Percentiles rank a stretch among this genome's conserved stretches.
Conservation (phyloP, 2,329 filamentous ascomycete genomes). For the Davidsoniella virescens region DNA sequence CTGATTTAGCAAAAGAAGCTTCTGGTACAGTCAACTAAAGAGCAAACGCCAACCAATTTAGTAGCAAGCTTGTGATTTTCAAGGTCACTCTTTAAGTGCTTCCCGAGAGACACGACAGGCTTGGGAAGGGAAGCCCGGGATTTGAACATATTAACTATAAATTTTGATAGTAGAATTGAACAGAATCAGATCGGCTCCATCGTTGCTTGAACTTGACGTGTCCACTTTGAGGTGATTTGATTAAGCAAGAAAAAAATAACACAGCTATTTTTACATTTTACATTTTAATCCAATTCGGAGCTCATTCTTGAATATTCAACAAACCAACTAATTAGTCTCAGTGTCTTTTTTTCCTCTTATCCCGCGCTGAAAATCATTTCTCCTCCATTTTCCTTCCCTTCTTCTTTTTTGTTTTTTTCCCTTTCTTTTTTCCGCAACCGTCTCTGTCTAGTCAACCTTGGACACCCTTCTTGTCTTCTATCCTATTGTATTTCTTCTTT, state of each 20-base stretch:
- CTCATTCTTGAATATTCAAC: not conserved
- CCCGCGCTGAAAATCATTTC: too few relatives aligned
- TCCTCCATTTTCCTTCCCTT: not conserved
- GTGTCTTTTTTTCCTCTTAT: not conserved
- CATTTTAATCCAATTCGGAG: not conserved
- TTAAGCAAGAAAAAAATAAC: not conserved
- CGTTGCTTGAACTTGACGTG: not conserved
- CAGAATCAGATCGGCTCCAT: too few relatives aligned
- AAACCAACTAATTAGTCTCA: not conserved
- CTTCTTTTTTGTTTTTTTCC: conserved; percentile 1
- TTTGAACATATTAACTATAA: too few relatives aligned
- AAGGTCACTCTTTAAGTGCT: too few relatives aligned
- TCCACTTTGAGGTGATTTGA: not conserved
- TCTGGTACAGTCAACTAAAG: too few relatives aligned
- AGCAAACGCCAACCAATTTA: too few relatives aligned
- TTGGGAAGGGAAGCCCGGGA: too few relatives aligned
- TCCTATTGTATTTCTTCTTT: not conserved
- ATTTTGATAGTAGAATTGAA: too few relatives aligned
- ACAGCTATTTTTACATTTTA: not conserved
- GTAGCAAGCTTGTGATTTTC: too few relatives aligned
- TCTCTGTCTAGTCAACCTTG: not conserved
- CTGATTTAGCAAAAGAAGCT: too few relatives aligned
- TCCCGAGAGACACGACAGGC: too few relatives aligned
- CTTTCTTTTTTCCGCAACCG: not conserved
- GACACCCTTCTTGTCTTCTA: not conserved